Evolutionary conservation across 257 asterid species (phyloP).

Genomic region (Penstemon eatonii): DNA sequence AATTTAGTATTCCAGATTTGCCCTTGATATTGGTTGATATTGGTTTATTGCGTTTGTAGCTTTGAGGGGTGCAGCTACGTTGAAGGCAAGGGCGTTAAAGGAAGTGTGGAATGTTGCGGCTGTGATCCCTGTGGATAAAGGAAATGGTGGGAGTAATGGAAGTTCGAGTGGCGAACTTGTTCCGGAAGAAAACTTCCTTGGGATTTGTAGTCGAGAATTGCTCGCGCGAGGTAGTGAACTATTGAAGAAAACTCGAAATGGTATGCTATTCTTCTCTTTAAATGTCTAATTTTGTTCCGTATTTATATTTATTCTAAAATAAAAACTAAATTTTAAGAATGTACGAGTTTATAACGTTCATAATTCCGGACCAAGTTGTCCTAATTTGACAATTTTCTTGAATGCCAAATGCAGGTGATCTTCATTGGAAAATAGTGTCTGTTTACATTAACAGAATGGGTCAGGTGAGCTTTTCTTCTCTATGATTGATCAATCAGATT

Average conservation of each 20-base stretch:
- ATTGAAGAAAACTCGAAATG: slow-evolving; percentile 80
- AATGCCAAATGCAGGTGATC: slow-evolving; percentile 69
- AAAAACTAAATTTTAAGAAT: too few relatives aligned
- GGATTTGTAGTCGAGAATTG: slow-evolving; percentile 81
- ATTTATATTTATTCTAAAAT: too few relatives aligned
- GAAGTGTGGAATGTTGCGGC: slow-evolving; percentile 92
- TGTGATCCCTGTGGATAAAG: slow-evolving; percentile 83
- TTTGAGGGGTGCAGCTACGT: slow-evolving; percentile 86
- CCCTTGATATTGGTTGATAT: neutral
- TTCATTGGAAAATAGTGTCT: slow-evolving; percentile 95
- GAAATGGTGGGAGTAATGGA: slow-evolving; percentile 58
- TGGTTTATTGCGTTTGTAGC: slow-evolving; percentile 42
- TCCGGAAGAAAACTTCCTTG: slow-evolving; percentile 89
- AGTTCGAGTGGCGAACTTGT: slow-evolving; percentile 81
- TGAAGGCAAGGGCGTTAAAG: slow-evolving; percentile 88
- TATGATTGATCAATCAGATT: slow-evolving; percentile 34
- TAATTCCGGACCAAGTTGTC: neutral
- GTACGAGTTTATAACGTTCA: too few relatives aligned
- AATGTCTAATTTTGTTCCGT: too few relatives aligned
- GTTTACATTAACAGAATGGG: slow-evolving; percentile 82
- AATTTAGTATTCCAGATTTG: neutral
- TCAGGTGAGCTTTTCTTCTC: slow-evolving; percentile 53
- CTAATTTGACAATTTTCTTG: slow-evolving; percentile 1
- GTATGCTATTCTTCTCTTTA: slow-evolving; percentile 31
- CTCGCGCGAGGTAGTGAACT: slow-evolving; percentile 93